Evolutionary conservation across 2,329 filamentous ascomycete genomes (phyloP).

Genomic region (Apiospora saccharicola): DNA sequence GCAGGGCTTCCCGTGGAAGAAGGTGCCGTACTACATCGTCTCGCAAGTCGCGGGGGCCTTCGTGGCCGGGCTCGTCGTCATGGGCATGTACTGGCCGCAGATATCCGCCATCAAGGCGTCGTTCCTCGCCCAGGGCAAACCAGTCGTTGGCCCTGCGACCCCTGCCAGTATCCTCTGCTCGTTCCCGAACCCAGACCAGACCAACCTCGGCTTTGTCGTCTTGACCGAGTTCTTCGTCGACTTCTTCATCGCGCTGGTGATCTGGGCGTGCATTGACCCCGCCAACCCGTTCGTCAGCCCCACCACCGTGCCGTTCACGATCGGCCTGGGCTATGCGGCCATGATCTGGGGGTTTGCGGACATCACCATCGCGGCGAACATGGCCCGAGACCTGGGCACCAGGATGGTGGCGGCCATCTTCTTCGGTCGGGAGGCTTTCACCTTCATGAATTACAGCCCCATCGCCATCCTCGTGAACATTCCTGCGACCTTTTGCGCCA

Average conservation of each 20-base stretch:
- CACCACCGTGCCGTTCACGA: slow-evolving; percentile 56
- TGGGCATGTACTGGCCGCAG: slow-evolving; percentile 15
- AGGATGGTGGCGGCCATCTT: background rate
- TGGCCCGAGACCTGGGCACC: slow-evolving; percentile 55
- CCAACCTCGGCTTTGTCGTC: slow-evolving; percentile 57
- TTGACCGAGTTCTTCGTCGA: slow-evolving; percentile 67
- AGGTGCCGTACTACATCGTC: background rate
- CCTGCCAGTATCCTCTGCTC: slow-evolving; percentile 13
- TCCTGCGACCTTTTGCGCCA: slow-evolving; percentile 1
- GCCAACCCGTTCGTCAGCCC: slow-evolving; percentile 61
- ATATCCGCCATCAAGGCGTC: background rate
- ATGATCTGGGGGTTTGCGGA: slow-evolving; percentile 65
- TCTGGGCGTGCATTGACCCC: slow-evolving; percentile 65
- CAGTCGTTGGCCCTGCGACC: background rate
- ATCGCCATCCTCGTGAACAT: slow-evolving; percentile 9
- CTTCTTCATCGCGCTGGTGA: slow-evolving; percentile 62
- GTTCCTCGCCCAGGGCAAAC: background rate
- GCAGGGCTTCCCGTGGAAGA: slow-evolving; percentile 9
- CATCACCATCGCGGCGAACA: slow-evolving; percentile 62
- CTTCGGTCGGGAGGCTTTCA: background rate
- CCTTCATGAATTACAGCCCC: slow-evolving; percentile 4
- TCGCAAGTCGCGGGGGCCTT: background rate
- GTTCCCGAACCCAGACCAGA: background rate
- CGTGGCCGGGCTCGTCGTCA: background rate
- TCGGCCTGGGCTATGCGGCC: slow-evolving; percentile 61